Evolutionary conservation across 2,329 filamentous ascomycete genomes (phyloP).

Genomic region (Aspergillus persii): DNA sequence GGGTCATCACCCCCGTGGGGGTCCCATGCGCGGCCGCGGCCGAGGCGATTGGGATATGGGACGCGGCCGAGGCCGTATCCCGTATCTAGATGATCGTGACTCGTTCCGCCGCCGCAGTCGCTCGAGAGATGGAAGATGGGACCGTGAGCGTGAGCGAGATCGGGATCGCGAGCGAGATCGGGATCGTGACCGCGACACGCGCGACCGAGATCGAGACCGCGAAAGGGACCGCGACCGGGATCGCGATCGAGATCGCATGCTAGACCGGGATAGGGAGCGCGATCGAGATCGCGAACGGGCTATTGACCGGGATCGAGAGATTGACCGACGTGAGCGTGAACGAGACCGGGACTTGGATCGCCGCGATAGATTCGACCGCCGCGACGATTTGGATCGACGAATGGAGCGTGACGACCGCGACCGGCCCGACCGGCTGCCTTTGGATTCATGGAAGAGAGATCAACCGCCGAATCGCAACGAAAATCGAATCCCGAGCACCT

Average conservation of each 20-base stretch:
- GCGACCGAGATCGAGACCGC: constrained; percentile 34
- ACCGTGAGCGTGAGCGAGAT: constrained; percentile 40
- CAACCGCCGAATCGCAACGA: constrained; percentile 34
- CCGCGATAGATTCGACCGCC: constrained; percentile 25
- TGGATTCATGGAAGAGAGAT: constrained; percentile 41
- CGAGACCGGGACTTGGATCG: constrained; percentile 19
- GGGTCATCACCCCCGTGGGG: constrained; percentile 35
- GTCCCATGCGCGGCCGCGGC: constrained; percentile 41
- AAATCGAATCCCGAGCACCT: constrained; percentile 26
- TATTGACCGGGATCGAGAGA: constrained; percentile 18
- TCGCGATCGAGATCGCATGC: constrained; percentile 38
- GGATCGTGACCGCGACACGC: constrained; percentile 27
- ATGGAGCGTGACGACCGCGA: constrained; percentile 31
- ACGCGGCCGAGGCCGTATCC: constrained; percentile 41
- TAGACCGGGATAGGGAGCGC: constrained; percentile 33
- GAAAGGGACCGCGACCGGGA: constrained; percentile 30
- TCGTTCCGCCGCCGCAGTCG: constrained; percentile 44
- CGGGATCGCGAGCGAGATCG: constrained; percentile 36
- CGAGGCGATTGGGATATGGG: constrained; percentile 45
- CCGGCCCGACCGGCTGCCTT: constrained; percentile 30
- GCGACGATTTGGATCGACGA: constrained; percentile 26
- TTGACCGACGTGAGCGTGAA: constrained; percentile 7
- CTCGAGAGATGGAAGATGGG: constrained; percentile 44
- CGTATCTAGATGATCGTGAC: constrained; percentile 43
- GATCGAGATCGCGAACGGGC: constrained; percentile 14